Percentiles rank a stretch among this genome's conserved stretches.
phyloP scores from a whole-genome alignment of 2,329 filamentous ascomycete species.

The Diaporthe sp. region DNA sequence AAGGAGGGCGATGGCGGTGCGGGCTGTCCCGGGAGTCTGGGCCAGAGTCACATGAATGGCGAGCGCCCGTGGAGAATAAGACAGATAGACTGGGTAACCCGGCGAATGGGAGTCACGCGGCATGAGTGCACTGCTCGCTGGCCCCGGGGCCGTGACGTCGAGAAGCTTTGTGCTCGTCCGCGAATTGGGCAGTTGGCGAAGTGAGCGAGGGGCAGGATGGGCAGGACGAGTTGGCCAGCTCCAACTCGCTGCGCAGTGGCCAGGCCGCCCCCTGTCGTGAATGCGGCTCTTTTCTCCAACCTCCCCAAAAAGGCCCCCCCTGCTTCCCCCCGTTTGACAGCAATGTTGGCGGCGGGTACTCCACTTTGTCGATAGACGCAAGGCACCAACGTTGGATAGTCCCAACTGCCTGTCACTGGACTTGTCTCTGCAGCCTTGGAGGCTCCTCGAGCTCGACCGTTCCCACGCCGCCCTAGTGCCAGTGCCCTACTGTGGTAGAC shows the following conservation, averaged over 20 bases:
- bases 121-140: background rate
- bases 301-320: background rate
- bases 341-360: background rate
- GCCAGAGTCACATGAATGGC: background rate
- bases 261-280: background rate
- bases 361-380: background rate
- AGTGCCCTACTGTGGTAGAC: background rate
- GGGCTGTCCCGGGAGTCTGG: background rate
- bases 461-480: slow-evolving; percentile 3
- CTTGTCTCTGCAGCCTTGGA: slow-evolving; percentile 11
- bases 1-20: background rate
- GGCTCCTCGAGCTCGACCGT: background rate
- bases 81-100: background rate
- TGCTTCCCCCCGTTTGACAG: background rate
- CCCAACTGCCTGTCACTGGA: background rate
- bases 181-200: background rate
- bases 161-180: background rate
- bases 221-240: background rate
- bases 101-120: background rate
- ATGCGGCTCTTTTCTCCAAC: slow-evolving; percentile 20
- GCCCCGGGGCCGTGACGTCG: background rate
- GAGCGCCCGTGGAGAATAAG: background rate
- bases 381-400: slow-evolving; percentile 19
- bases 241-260: background rate
- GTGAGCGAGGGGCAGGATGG: no score